Base-by-base conservation (phyloP, 768 basidiomycete genomes). In the Boletus subparvulus region DNA sequence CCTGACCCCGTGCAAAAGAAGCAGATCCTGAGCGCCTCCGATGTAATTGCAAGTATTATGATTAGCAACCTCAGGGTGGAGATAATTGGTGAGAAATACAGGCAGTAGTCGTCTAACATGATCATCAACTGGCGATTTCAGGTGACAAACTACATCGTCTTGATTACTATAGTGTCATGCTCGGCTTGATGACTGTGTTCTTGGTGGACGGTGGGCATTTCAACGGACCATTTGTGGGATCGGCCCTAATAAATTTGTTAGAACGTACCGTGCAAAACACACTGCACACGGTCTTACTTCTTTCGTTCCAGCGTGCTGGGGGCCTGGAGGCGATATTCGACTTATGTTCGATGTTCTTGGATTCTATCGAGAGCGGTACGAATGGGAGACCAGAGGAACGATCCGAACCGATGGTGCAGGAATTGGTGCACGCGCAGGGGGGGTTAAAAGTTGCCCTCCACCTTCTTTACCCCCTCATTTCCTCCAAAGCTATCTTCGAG, bases 371-470 rank as follows among this genome's bases (percentile, higher is more conserved):
- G 50, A 74, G 72, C 21, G 72, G 88, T 21, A 74, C 79, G 33
- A 72, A 72, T 11, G 69, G 83, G 19, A 76, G 71, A 17, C 74
- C 78, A 26, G 86, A 86, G 41, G 82, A 83, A 46, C 85, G 88
- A 40, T 74, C 83, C 1, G 79, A 85, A 32, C 52, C 64, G 3
- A 79, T 82, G 56, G 80, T 83, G 53, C 84, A 86, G 58, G 85
- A 87, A 56, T 78, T 93, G 42, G 76, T 84, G 5, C 86, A 91
- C 65, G 90, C 90, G 2, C 91, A 87, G 52, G 83, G 86, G 43
- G 92, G 88, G 8, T 71, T 95, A 49, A 94, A 93, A 71, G 85
- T 93, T 42, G 86, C 86, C 0, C 76, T 96, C 37, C 84, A 89
- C 61, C 77, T 96, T 42, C 74, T 98, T 41, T 79, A 83, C 55